A percentile compares a stretch with the other conserved stretches of the same genome.
These are phyloP conservation scores for Blastocystis sp. DNA, from an alignment of 352 stramenopile genomes.

Conservation along the genomic window DNA sequence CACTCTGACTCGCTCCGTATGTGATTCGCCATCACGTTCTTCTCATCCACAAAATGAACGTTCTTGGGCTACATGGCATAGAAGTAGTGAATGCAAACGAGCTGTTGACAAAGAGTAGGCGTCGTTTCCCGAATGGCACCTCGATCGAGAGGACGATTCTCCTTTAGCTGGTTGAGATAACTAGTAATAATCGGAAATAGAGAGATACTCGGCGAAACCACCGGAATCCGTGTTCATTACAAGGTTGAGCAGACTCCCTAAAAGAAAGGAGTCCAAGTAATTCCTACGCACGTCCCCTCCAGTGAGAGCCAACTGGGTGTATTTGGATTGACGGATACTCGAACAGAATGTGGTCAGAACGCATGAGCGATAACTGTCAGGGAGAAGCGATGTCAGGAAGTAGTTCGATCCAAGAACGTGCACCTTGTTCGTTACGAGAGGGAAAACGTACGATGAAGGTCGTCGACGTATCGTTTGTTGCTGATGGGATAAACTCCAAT, in stretches of 20 bases:
- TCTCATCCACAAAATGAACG: constrained; percentile 7
- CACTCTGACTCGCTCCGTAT: constrained; percentile 11
- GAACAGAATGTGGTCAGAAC: constrained; percentile 2
- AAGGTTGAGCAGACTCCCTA: background rate
- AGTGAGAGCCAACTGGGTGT: background rate
- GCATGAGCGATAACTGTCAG: background rate
- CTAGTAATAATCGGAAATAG: background rate
- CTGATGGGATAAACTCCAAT: constrained; percentile 1
- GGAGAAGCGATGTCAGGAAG: background rate
- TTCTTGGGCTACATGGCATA: background rate
- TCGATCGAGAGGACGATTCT: constrained; percentile 7
- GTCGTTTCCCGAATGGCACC: background rate
- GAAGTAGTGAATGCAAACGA: background rate
- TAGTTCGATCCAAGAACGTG: constrained; percentile 40
- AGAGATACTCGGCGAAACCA: background rate
- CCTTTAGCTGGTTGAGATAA: constrained; percentile 52
- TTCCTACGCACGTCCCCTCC: background rate
- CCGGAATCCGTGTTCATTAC: constrained; percentile 26
- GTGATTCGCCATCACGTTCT: background rate
- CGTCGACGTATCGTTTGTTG: background rate
- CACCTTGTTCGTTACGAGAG: background rate
- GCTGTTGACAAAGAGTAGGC: background rate
- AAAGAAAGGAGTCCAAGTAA: background rate
- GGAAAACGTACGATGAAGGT: background rate
- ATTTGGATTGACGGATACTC: background rate